These are phyloP conservation scores for Sarcocystis neurona DNA, from an alignment of 169 alveolate species.

Conservation along the genomic window DNA sequence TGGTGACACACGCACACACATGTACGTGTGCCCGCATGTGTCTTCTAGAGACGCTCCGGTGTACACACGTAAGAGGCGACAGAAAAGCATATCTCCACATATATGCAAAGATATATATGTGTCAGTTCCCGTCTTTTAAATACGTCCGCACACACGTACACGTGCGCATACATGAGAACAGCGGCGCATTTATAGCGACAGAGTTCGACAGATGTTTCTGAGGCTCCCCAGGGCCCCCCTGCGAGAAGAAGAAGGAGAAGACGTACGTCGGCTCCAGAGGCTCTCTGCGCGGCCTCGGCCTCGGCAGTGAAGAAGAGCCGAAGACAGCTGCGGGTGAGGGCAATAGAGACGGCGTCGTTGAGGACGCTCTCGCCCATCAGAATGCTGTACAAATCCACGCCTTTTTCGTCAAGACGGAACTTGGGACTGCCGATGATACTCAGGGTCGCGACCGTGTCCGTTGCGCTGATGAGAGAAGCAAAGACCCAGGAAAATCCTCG, in stretches of 20 bases:
- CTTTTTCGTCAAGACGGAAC: constrained; percentile 25
- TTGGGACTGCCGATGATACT: constrained; percentile 17
- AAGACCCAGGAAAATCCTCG: constrained; percentile 28
- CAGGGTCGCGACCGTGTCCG: constrained; percentile 57
- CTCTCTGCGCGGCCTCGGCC: constrained; percentile 14
- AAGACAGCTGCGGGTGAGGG: not conserved
- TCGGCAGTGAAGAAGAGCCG: constrained; percentile 30
- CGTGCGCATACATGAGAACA: no score
- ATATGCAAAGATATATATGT: not conserved
- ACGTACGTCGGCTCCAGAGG: constrained; percentile 13
- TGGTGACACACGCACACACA: no score
- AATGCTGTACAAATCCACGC: constrained; percentile 19
- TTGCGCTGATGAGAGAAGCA: constrained; percentile 52
- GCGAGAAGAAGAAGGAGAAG: no score
- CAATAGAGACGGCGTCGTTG: constrained; percentile 56
- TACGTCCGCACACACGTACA: not conserved
- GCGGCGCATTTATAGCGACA: no score
- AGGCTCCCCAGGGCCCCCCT: no score
- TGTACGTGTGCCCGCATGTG: no score
- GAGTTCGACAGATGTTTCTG: no score
- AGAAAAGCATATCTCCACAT: not conserved
- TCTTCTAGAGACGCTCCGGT: no score
- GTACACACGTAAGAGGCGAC: no score
- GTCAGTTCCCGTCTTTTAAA: not conserved
- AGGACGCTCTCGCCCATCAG: constrained; percentile 50